Percentiles rank a stretch among this genome's conserved stretches.
Evolutionary conservation across 2,329 filamentous ascomycete species (phyloP).

Genomic region (Fusarium denticulatum): DNA sequence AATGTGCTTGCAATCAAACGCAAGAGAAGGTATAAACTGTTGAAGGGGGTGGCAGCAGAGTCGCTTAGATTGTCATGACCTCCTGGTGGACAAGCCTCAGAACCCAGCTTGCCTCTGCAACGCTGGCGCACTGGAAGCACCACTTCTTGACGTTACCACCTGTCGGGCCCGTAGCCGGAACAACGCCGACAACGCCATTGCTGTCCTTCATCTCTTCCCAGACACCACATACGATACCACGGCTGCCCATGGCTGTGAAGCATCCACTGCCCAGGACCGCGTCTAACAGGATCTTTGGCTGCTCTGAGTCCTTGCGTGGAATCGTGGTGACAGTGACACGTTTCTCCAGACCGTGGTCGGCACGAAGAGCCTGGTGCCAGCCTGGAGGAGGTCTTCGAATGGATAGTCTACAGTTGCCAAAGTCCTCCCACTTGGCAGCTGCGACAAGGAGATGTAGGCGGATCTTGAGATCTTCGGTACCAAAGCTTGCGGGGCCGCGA

Average conservation of each 20-base stretch:
- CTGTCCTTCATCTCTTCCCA: slow-evolving; percentile 80
- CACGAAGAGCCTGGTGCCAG: slow-evolving; percentile 66
- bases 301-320: slow-evolving; percentile 66
- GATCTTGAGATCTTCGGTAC: slow-evolving; percentile 78
- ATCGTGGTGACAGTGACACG: slow-evolving; percentile 82
- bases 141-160: slow-evolving; percentile 69
- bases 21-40: neutral
- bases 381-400: slow-evolving; percentile 79
- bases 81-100: slow-evolving; percentile 66
- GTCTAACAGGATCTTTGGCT: slow-evolving; percentile 76
- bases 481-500: slow-evolving; percentile 70
- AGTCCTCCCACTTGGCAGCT: slow-evolving; percentile 87
- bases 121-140: slow-evolving; percentile 69
- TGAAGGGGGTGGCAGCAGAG: slow-evolving; percentile 1
- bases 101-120: slow-evolving; percentile 65
- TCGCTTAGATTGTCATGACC: slow-evolving; percentile 53
- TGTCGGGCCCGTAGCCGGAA: slow-evolving; percentile 61
- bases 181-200: slow-evolving; percentile 64
- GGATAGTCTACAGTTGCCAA: slow-evolving; percentile 84
- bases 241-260: slow-evolving; percentile 84
- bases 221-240: slow-evolving; percentile 88
- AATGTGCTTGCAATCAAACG: slow-evolving; percentile 13
- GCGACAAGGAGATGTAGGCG: slow-evolving; percentile 83
- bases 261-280: slow-evolving; percentile 85
- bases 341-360: slow-evolving; percentile 79